These are phyloP conservation scores for Penicillium vulpinum DNA, from an alignment of 2,329 filamentous ascomycete genomes.

Conservation along the genomic window DNA sequence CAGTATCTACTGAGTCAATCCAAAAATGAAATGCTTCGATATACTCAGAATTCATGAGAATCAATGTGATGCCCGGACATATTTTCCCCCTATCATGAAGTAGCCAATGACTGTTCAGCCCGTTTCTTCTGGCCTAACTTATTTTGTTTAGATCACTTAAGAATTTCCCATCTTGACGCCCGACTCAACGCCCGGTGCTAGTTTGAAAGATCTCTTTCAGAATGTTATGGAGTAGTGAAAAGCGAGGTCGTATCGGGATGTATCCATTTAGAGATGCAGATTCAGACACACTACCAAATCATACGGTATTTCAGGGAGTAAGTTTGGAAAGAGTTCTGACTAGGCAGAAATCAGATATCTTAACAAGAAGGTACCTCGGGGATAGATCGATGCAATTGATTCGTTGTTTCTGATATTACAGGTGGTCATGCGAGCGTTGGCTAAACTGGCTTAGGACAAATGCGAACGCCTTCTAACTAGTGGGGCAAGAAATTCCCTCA, in stretches of 20 bases:
- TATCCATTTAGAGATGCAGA: background rate
- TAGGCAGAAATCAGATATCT: background rate
- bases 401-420: background rate
- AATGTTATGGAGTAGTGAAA: too few species aligned
- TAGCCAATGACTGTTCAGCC: background rate
- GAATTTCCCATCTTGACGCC: background rate
- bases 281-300: background rate
- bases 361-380: background rate
- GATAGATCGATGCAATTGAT: background rate
- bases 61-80: background rate
- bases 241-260: too few species aligned
- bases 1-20: background rate
- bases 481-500: background rate
- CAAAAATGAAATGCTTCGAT: background rate
- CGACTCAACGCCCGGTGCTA: too few species aligned
- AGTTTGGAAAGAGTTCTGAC: background rate
- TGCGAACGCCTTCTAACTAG: background rate
- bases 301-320: background rate
- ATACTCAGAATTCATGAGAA: background rate
- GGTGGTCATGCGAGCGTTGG: background rate
- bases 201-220: too few species aligned
- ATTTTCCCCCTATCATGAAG: background rate
- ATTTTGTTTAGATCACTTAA: background rate
- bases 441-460: background rate
- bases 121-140: background rate